phyloP scores from a whole-genome alignment of 2,329 filamentous ascomycete species.

The Fusarium buharicum region DNA sequence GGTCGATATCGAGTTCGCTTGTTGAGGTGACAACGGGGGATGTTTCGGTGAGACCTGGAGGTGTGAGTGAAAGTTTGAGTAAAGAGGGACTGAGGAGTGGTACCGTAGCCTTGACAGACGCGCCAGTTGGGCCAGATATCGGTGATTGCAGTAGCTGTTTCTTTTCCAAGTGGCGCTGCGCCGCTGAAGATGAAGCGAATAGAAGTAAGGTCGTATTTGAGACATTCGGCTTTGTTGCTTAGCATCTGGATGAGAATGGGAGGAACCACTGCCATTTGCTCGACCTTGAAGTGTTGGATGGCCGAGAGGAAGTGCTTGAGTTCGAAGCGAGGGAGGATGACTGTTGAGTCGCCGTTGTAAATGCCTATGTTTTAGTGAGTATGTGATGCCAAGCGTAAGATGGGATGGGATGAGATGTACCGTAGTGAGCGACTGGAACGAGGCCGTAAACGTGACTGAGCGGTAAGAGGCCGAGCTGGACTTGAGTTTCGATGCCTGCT shows the following conservation, averaged over 20 bases:
- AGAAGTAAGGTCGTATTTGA: slow-evolving; percentile 75
- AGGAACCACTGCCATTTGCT: slow-evolving; percentile 75
- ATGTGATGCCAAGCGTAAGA: not conserved
- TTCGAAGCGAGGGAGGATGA: slow-evolving; percentile 82
- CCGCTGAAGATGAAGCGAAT: slow-evolving; percentile 74
- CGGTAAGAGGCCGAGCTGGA: slow-evolving; percentile 75
- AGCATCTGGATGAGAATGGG: slow-evolving; percentile 81
- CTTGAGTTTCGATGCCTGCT: slow-evolving; percentile 53
- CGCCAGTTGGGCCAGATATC: slow-evolving; percentile 71
- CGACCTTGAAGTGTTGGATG: slow-evolving; percentile 76
- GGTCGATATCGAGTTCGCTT: slow-evolving; percentile 67
- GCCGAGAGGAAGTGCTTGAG: slow-evolving; percentile 70
- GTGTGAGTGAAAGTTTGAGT: not conserved
- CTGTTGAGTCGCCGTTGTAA: slow-evolving; percentile 77
- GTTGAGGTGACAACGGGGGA: slow-evolving; percentile 72
- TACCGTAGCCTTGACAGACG: slow-evolving; percentile 79
- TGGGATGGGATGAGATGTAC: slow-evolving; percentile 2
- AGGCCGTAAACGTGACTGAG: slow-evolving; percentile 86
- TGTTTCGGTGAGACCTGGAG: slow-evolving; percentile 75
- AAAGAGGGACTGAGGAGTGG: not conserved
- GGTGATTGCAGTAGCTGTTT: slow-evolving; percentile 71
- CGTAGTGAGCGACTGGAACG: slow-evolving; percentile 68
- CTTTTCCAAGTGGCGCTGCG: slow-evolving; percentile 77
- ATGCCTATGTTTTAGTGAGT: slow-evolving; percentile 54
- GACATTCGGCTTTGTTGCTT: slow-evolving; percentile 67